Evolutionary conservation across 2,329 filamentous ascomycete species (phyloP).

Genomic region (Cordyceps cateniannulata): DNA sequence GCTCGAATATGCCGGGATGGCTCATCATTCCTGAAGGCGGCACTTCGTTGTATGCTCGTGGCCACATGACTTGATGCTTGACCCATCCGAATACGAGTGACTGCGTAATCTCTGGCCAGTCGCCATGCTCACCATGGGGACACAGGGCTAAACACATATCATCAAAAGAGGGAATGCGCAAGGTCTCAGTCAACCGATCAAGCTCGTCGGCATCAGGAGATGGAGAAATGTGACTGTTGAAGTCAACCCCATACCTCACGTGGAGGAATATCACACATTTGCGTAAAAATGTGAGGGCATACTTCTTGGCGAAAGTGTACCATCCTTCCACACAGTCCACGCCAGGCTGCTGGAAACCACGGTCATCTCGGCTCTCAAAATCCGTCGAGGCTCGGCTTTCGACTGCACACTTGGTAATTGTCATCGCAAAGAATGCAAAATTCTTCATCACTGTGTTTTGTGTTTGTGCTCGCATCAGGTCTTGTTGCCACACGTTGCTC

Average conservation of each 20-base stretch:
- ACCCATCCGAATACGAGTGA: constrained; percentile 65
- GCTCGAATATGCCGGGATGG: constrained; percentile 89
- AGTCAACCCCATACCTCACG: constrained; percentile 82
- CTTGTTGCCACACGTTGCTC: constrained; percentile 40
- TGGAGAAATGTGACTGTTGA: constrained; percentile 62
- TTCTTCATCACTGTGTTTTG: constrained; percentile 43
- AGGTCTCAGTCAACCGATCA: constrained; percentile 67
- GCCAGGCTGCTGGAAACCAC: constrained; percentile 48
- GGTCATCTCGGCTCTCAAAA: constrained; percentile 31
- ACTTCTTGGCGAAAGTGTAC: constrained; percentile 64
- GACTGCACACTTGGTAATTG: constrained; percentile 39
- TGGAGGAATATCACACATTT: constrained; percentile 81
- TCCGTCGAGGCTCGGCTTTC: constrained; percentile 28
- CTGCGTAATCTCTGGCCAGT: constrained; percentile 42
- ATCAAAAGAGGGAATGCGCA: constrained; percentile 72
- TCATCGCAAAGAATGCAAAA: constrained; percentile 50
- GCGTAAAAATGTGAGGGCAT: constrained; percentile 83
- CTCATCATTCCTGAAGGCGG: constrained; percentile 47
- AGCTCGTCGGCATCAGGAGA: constrained; percentile 68
- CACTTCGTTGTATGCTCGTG: constrained; percentile 23
- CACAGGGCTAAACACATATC: constrained; percentile 64
- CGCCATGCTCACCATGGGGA: constrained; percentile 34
- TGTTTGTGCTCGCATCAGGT: constrained; percentile 35
- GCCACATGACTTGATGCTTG: constrained; percentile 48
- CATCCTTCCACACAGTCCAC: constrained; percentile 48